Evolutionary conservation across 177 flowering plant species (phyloP).

Genomic region (Vitis hybrid): DNA sequence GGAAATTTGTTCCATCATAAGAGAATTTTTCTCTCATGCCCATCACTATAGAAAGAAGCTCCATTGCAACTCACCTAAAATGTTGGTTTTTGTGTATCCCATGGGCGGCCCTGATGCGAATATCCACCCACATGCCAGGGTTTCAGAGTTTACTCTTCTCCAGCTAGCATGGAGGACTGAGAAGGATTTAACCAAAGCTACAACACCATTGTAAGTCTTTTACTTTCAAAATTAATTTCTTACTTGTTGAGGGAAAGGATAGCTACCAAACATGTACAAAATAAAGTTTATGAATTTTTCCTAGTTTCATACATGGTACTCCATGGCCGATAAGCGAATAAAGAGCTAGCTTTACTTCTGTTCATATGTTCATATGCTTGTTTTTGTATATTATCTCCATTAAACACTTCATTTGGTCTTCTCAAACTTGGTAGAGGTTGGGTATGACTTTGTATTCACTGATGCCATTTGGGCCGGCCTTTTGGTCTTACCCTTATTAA

Average conservation of each 20-base stretch:
- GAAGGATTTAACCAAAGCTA: slow-evolving; percentile 11
- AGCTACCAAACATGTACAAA: slow-evolving; percentile 9
- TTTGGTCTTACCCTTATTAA: no score
- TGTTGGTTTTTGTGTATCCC: not conserved
- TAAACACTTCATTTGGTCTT: no score
- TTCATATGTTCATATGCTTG: no score
- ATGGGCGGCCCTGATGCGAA: slow-evolving; percentile 10
- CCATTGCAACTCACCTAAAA: not conserved
- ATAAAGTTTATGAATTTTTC: slow-evolving; percentile 13
- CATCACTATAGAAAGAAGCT: not conserved
- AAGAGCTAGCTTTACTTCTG: no score
- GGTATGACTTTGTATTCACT: no score
- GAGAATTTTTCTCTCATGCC: not conserved
- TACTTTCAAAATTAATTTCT: slow-evolving; percentile 7
- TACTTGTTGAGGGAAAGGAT: not conserved
- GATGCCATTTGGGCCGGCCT: no score
- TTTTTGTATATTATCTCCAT: no score
- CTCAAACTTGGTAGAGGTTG: no score
- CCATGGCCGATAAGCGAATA: no score
- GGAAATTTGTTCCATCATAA: slow-evolving; percentile 8
- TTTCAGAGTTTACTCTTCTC: slow-evolving; percentile 8
- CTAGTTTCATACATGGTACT: not conserved
- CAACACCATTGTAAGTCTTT: slow-evolving; percentile 13
- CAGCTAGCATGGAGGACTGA: not conserved
- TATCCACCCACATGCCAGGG: slow-evolving; percentile 6